These are phyloP conservation scores for Furcasterigmium sp. DNA, from an alignment of 2,329 filamentous ascomycete species.

Conservation along the genomic window DNA sequence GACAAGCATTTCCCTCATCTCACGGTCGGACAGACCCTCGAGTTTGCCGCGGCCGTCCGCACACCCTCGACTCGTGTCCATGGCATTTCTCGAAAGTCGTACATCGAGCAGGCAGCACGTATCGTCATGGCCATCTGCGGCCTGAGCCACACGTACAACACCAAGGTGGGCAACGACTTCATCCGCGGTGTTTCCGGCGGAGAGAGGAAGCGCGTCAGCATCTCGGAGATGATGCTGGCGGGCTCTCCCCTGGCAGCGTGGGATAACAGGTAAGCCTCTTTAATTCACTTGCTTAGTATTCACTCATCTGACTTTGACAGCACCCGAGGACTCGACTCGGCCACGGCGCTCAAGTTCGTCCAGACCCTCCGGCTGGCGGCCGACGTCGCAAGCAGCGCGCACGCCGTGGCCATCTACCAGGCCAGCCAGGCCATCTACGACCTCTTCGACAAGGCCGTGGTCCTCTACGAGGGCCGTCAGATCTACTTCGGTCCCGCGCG, in stretches of 20 bases:
- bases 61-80: conserved; percentile 61
- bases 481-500: conserved; percentile 67
- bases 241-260: conserved; percentile 52
- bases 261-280: conserved; percentile 54
- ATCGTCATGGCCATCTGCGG: conserved; percentile 69
- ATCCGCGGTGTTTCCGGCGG: conserved; percentile 67
- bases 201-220: conserved; percentile 74
- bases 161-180: conserved; percentile 70
- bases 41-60: conserved; percentile 65
- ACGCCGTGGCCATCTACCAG: conserved; percentile 67
- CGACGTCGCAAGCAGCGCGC: conserved; percentile 57
- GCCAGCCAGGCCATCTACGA: conserved; percentile 66
- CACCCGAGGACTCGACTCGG: conserved; percentile 68
- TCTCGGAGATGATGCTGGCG: conserved; percentile 71
- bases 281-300: neutral
- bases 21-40: conserved; percentile 67
- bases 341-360: conserved; percentile 69
- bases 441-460: conserved; percentile 68
- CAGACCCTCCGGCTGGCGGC: conserved; percentile 60
- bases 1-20: conserved; percentile 76
- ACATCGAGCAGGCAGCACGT: conserved; percentile 55
- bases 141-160: conserved; percentile 65
- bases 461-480: conserved; percentile 71
- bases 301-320: conserved; percentile 15
- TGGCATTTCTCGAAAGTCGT: conserved; percentile 56